These are phyloP conservation scores for Rickenella mellea DNA, from an alignment of 768 basidiomycete species.

Conservation along the genomic window DNA sequence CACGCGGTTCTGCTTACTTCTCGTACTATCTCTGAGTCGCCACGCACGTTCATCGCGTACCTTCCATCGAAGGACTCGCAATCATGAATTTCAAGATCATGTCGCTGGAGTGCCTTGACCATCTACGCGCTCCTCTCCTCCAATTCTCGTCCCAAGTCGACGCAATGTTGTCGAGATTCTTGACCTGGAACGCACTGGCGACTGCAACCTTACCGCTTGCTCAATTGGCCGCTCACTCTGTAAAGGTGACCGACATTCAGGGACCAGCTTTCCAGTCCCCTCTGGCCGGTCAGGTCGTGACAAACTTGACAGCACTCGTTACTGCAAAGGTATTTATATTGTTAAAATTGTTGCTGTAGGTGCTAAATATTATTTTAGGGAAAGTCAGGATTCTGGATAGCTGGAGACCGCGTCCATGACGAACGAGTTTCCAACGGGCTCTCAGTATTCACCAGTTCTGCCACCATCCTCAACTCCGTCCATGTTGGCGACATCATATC, in stretches of 20 bases:
- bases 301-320: constrained; percentile 39
- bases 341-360: background rate
- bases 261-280: constrained; percentile 40
- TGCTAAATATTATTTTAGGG: constrained; percentile 19
- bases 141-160: too few species aligned
- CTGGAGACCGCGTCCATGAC: constrained; percentile 33
- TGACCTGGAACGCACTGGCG: background rate
- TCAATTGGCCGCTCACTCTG: background rate
- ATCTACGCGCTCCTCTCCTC: too few species aligned
- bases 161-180: too few species aligned
- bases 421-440: constrained; percentile 42
- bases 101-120: too few species aligned
- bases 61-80: too few species aligned
- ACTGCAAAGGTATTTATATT: constrained; percentile 36
- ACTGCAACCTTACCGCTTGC: background rate
- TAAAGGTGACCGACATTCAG: constrained; percentile 42
- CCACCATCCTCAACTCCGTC: constrained; percentile 27
- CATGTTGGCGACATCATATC: constrained; percentile 38
- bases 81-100: too few species aligned
- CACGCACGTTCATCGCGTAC: too few species aligned
- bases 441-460: constrained; percentile 34
- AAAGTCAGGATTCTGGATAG: constrained; percentile 38
- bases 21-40: too few species aligned
- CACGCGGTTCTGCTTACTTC: too few species aligned
- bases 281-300: constrained; percentile 31